These are phyloP conservation scores for Avena eriantha DNA, from an alignment of 176 grass and related monocot species.

Conservation along the genomic window DNA sequence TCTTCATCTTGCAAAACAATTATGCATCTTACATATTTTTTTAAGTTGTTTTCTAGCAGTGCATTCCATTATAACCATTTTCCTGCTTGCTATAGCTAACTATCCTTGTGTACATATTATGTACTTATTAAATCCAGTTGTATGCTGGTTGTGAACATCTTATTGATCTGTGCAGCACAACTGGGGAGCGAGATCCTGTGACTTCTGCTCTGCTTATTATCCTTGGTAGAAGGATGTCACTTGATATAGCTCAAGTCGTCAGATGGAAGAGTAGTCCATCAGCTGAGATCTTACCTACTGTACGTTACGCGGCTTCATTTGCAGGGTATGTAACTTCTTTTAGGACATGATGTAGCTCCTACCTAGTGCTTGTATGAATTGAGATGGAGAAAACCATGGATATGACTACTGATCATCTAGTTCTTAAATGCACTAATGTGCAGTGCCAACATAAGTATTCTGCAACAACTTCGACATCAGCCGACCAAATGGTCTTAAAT, in stretches of 20 bases:
- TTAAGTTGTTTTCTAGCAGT: neutral
- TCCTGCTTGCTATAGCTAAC: neutral
- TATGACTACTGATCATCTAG: neutral
- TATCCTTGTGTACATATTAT: conserved; percentile 31
- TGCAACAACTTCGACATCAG: conserved; percentile 1
- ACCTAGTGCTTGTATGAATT: conserved; percentile 14
- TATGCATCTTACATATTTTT: neutral
- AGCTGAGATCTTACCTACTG: conserved; percentile 64
- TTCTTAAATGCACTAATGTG: conserved; percentile 24
- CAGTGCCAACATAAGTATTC: conserved; percentile 21
- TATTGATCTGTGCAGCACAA: conserved; percentile 67
- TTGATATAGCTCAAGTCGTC: conserved; percentile 97
- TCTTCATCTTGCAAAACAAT: conserved; percentile 22
- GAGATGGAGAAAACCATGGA: conserved; percentile 4
- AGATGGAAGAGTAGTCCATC: conserved; percentile 91
- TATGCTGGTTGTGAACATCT: conserved; percentile 3
- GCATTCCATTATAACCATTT: neutral
- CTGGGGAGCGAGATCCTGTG: conserved; percentile 86
- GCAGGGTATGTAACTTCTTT: conserved; percentile 65
- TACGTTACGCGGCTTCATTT: conserved; percentile 93
- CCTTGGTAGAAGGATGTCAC: conserved; percentile 77
- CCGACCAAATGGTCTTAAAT: neutral
- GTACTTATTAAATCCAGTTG: conserved; percentile 12
- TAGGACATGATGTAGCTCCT: conserved; percentile 10
- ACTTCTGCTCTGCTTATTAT: conserved; percentile 93